Evolutionary conservation across 1,139 yeast genomes (phyloP), one percentile per base, ranked within the genome.

Genomic region (Candida sojae): DNA sequence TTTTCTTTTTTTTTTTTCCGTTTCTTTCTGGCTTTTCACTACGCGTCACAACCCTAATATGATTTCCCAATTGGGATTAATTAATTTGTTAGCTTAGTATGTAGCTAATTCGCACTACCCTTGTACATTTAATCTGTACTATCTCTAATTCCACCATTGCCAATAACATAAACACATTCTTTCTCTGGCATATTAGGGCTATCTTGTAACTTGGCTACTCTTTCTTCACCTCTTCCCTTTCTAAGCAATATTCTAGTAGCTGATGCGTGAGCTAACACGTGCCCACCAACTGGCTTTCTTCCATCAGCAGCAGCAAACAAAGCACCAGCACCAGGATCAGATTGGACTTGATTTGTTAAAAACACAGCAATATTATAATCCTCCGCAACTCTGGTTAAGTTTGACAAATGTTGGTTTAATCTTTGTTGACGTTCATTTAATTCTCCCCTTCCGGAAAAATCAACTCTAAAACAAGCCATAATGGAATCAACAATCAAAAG

Each of bases 251-350:
- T 70, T 57, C 86, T 70, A 2, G 87, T 83, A 3, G 86, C 86
- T 12, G 85, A 80, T 1, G 86, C 86, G 62, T 82, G 86, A 0
- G 86, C 86, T 47, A 82, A 62, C 34, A 82, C 82, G 61, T 82
- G 87, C 0, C 86, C 87, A 28, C 86, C 87, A 49, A 82, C 79
- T 0, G 87, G 87, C 58, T 82, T 82, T 51, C 86, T 70, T 8
- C 86, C 85, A 62, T 83, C 87, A 13, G 83, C 84, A 33, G 83
- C 70, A 0, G 86, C 86, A 67, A 82, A 82, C 47, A 82, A 62
- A 2, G 85, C 80, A 47, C 84, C 79, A 0, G 86, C 87, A 41
- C 87, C 87, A 1, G 86, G 86, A 55, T 82, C 86, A n/a, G 84
- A 78, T 59, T 82, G 87, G 9, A 81, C 86, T 58, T 82, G 86